Percentiles rank a stretch among this genome's conserved stretches.
These are phyloP conservation scores for Euptelea pleiosperma DNA, from an alignment of 164 flowering plant species.

Conservation along the genomic window DNA sequence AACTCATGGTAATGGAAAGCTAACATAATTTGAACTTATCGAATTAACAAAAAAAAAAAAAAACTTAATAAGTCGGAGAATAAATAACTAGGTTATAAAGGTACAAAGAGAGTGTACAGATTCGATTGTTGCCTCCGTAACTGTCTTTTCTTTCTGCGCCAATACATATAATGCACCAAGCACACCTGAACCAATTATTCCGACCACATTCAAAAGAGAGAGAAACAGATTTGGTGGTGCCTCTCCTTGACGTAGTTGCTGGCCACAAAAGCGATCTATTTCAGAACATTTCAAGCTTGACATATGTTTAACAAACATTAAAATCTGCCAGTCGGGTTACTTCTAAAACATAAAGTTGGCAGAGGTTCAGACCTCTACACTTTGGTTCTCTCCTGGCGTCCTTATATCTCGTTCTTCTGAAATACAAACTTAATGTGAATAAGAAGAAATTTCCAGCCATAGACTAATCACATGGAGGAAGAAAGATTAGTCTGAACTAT, in stretches of 20 bases:
- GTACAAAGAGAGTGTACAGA: slow-evolving; percentile 45
- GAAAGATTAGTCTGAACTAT: background rate
- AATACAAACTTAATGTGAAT: slow-evolving; percentile 11
- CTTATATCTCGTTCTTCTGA: slow-evolving; percentile 33
- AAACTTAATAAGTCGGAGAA: background rate
- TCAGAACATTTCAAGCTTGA: slow-evolving; percentile 10
- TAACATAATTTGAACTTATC: background rate
- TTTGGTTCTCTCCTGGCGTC: slow-evolving; percentile 19
- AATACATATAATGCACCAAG: slow-evolving; percentile 75
- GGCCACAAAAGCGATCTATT: slow-evolving; percentile 22
- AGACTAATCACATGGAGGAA: background rate
- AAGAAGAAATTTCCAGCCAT: background rate
- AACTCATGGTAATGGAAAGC: background rate
- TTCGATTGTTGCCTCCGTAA: slow-evolving; percentile 51
- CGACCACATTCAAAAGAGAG: slow-evolving; percentile 65
- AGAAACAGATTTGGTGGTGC: slow-evolving; percentile 42
- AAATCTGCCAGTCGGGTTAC: background rate
- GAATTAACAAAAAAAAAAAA: background rate
- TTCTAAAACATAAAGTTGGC: slow-evolving; percentile 7
- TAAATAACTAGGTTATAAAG: slow-evolving; percentile 5
- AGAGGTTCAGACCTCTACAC: slow-evolving; percentile 37
- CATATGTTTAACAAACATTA: background rate
- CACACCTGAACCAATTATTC: slow-evolving; percentile 60
- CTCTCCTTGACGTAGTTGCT: slow-evolving; percentile 33
- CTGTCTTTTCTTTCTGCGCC: slow-evolving; percentile 53